Conservation (phyloP, 2,329 filamentous ascomycete genomes). For the Monilinia fructigena region DNA sequence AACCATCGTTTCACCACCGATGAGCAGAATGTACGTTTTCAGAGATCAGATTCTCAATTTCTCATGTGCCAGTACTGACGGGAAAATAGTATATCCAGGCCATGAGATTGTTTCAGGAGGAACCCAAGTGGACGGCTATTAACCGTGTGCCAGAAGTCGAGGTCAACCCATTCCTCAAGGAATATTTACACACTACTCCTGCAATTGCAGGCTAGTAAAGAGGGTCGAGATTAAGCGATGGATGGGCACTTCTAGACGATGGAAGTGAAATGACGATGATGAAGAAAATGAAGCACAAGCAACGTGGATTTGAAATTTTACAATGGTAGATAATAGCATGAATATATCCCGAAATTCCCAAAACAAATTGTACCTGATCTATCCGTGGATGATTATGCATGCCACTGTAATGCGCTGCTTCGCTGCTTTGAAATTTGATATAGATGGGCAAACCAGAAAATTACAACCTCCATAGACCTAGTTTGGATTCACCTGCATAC, state of each 20-base stretch:
- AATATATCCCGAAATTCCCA: background rate
- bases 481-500: background rate
- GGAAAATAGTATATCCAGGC: constrained; percentile 79
- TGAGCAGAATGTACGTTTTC: constrained; percentile 72
- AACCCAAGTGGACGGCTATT: constrained; percentile 96
- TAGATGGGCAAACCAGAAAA: background rate
- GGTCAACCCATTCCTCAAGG: constrained; percentile 71
- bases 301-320: background rate
- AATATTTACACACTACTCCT: constrained; percentile 57
- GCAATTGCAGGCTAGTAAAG: constrained; percentile 24
- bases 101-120: constrained; percentile 95
- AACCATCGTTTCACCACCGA: constrained; percentile 98
- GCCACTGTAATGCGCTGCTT: background rate
- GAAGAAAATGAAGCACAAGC: constrained; percentile 5
- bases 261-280: background rate
- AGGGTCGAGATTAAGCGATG: background rate
- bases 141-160: constrained; percentile 79
- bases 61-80: constrained; percentile 6
- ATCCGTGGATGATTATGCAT: background rate
- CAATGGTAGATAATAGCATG: background rate
- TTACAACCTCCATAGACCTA: background rate
- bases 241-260: background rate
- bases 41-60: background rate
- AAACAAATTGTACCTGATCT: background rate
- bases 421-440: background rate